Evolutionary conservation across 2,329 filamentous ascomycete genomes (phyloP).

Genomic region (Thielaviopsis ethacetica): DNA sequence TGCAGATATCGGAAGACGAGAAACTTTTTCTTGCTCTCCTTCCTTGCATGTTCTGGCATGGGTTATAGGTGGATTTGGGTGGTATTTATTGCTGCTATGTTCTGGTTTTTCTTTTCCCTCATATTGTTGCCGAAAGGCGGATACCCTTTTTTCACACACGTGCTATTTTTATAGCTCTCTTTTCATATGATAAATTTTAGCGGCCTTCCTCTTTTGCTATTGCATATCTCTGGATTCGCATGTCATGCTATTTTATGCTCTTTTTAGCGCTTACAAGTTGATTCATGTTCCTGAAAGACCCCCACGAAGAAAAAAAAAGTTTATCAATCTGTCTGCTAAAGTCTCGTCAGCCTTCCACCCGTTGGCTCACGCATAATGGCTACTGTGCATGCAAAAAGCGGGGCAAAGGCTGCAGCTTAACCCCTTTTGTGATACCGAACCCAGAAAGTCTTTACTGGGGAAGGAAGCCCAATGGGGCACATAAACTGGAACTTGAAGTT

Average conservation of each 20-base stretch:
- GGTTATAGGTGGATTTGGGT: neutral
- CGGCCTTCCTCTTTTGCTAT: neutral
- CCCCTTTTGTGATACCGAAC: slow-evolving; percentile 1
- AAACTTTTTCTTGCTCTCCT: neutral
- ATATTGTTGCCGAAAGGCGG: neutral
- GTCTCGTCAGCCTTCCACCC: neutral
- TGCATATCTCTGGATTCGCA: neutral
- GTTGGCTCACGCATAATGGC: neutral
- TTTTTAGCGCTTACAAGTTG: neutral
- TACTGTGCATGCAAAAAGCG: neutral
- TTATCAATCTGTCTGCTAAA: neutral
- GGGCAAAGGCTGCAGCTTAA: neutral
- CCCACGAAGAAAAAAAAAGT: neutral
- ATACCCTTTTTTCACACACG: neutral
- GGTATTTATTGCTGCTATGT: neutral
- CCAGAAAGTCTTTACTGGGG: neutral
- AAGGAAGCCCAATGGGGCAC: neutral
- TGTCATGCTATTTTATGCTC: too few relatives aligned
- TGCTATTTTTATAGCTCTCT: neutral
- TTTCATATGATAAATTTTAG: neutral
- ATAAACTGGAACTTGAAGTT: neutral
- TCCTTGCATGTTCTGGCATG: neutral
- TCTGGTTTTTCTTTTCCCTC: neutral
- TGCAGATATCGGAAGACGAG: neutral
- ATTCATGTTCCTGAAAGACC: neutral